Conservation (phyloP, 2,329 filamentous ascomycete species). For the Nemania diffusa region DNA sequence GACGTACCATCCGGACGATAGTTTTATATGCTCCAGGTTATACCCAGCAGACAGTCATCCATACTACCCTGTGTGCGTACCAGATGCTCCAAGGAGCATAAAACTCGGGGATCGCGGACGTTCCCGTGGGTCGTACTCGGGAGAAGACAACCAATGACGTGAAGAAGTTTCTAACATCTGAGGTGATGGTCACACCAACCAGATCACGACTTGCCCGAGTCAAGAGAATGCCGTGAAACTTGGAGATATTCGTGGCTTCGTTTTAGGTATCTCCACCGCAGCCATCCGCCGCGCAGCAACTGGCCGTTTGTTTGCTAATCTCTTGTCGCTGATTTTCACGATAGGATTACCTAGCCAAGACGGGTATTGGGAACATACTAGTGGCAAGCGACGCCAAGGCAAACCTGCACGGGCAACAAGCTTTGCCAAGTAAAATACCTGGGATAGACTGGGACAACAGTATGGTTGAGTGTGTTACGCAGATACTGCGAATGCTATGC, state of each 20-base stretch:
- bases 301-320: neutral
- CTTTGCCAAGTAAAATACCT: conserved; percentile 50
- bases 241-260: neutral
- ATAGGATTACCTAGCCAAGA: conserved; percentile 30
- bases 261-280: conserved; percentile 1
- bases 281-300: neutral
- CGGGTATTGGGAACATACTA: conserved; percentile 22
- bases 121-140: neutral
- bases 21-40: neutral
- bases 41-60: neutral
- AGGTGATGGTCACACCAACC: neutral
- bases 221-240: neutral
- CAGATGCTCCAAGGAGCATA: neutral
- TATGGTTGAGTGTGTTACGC: neutral
- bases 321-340: conserved; percentile 16
- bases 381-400: conserved; percentile 40
- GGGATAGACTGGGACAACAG: conserved; percentile 35
- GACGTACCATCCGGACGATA: neutral
- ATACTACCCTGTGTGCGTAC: conserved; percentile 3
- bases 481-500: no score
- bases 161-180: neutral
- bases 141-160: conserved; percentile 8
- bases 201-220: neutral
- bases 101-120: conserved; percentile 1
- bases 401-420: conserved; percentile 49